Evolutionary conservation across 768 basidiomycete species (phyloP), one percentile per base, ranked within the genome.

Genomic region (Termitomyces sp.): DNA sequence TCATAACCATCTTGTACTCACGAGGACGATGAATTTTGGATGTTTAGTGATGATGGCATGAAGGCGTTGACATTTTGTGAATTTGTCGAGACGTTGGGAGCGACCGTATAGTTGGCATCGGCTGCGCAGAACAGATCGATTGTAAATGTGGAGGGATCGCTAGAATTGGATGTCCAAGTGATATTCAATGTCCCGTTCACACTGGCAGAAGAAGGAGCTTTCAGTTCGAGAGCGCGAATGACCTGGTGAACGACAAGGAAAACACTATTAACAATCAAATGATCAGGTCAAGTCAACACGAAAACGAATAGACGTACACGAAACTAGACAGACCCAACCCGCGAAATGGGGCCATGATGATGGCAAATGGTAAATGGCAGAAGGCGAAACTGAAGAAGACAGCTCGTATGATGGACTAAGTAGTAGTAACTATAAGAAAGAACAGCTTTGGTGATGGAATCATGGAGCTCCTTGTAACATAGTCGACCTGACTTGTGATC

Each of bases 11-110:
- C n/a, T 36, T 22, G n/a, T 18, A 58, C 57, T 51, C 51, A 58
- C 57, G 57, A 16, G 11, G 5, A 5, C 26, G n/a, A n/a, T n/a
- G n/a, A 3, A 3, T 26, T 3, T 2, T 18, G 22, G 28, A 1
- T 22, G 18, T 18, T 5, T 14, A 11, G 0, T 18, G 18, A 8
- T 24, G 10, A 0, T 16, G 38, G 11, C 0, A 43, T 7, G 9
- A 0, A 1, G 16, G 9, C 6, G 30, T 10, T 5, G 16, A 0
- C 5, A 9, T 3, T 10, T 1, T 0, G 0, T 8, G 14, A 14
- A 5, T 13, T 3, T 52, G 16, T 41, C 24, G 28, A 16, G 28
- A 47, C 20, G 26, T 1, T 3, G 24, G 22, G 1, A 22, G 3
- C 16, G 3, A 46, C 6, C 1, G 0, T 5, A 18, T 8, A 18